Evolutionary conservation across 192 early-diverging fungal species (phyloP).

Genomic region (Obelidium mucronatum): DNA sequence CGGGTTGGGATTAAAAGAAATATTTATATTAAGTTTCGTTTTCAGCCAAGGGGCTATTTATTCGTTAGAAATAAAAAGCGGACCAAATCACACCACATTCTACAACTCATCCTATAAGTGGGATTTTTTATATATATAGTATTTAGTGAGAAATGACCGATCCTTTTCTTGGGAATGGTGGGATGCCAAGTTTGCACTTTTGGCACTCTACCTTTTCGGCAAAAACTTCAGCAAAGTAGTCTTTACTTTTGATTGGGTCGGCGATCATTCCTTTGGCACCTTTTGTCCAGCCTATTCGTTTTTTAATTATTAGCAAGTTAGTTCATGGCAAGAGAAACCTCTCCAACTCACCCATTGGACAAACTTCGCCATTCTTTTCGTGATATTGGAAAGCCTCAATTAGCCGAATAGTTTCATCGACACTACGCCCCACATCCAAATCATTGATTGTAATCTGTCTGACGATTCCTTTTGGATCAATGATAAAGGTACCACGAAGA

Average conservation of each 20-base stretch:
- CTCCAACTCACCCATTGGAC: constrained; percentile 24
- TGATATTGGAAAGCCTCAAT: constrained; percentile 93
- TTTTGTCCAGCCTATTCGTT: constrained; percentile 74
- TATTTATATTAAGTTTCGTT: no score
- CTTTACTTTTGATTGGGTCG: constrained; percentile 66
- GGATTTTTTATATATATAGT: no score
- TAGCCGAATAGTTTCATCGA: constrained; percentile 88
- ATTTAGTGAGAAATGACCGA: no score
- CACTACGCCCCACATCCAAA: constrained; percentile 50
- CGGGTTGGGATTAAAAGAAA: no score
- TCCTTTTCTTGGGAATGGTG: no score
- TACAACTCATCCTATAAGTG: no score
- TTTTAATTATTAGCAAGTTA: constrained; percentile 74
- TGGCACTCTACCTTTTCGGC: no score
- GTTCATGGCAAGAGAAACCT: constrained; percentile 56
- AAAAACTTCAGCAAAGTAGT: constrained; percentile 65
- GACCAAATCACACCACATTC: no score
- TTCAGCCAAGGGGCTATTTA: no score
- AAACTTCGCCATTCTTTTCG: constrained; percentile 72
- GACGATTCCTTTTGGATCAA: constrained; percentile 87
- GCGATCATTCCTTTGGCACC: constrained; percentile 79
- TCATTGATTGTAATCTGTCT: constrained; percentile 93
- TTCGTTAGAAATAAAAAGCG: no score
- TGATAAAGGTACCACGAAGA: constrained; percentile 84
- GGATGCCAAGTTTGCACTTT: no score